Evolutionary conservation across 176 grass and related monocot genomes (phyloP).

Genomic region (Oryza australiensis): DNA sequence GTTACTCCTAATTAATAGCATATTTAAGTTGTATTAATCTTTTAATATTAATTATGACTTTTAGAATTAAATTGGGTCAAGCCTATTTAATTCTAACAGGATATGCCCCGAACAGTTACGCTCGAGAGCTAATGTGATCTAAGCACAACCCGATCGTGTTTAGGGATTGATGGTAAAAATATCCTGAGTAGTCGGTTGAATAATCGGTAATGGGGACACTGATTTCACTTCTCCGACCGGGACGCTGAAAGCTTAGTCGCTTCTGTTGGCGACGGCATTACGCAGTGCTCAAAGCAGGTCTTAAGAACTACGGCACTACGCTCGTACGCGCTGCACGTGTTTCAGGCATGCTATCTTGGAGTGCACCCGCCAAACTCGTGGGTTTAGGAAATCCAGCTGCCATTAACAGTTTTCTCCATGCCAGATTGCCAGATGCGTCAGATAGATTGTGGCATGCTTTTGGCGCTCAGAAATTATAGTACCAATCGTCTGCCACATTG

Average conservation of each 20-base stretch:
- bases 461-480: neutral
- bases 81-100: too few species aligned
- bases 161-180: too few species aligned
- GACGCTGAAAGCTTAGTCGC: neutral
- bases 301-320: neutral
- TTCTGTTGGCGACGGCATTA: neutral
- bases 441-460: neutral
- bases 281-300: neutral
- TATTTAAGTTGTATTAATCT: too few species aligned
- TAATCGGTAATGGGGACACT: too few species aligned
- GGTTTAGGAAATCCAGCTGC: neutral
- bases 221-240: too few species aligned
- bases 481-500: neutral
- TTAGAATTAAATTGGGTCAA: too few species aligned
- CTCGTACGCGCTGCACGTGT: neutral
- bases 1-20: too few species aligned
- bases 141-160: too few species aligned
- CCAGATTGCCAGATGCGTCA: neutral
- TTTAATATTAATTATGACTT: too few species aligned
- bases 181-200: too few species aligned
- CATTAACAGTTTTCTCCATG: neutral
- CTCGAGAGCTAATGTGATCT: too few species aligned
- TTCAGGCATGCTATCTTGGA: neutral
- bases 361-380: neutral
- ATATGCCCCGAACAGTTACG: too few species aligned